Percentiles rank a stretch among this genome's conserved stretches.
Conservation (phyloP, 495 filamentous ascomycete genomes). For the Aspergillus bertholletiae region DNA sequence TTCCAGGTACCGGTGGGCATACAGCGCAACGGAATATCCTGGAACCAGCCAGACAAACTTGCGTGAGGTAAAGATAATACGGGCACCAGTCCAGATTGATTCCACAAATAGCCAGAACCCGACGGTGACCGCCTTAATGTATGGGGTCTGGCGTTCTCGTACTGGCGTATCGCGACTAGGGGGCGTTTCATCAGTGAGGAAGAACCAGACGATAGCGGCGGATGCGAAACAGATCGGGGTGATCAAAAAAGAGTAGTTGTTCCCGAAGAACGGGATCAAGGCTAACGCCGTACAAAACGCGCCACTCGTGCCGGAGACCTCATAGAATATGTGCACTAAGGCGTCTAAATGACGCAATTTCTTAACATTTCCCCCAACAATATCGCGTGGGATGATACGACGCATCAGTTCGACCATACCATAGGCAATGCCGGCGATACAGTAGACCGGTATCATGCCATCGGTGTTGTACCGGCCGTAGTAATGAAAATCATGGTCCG, state of each 20-base stretch:
- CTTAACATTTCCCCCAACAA: constrained; percentile 41
- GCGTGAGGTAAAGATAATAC: constrained; percentile 38
- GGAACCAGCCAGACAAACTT: constrained; percentile 44
- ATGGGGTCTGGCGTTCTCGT: constrained; percentile 11
- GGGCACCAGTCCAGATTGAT: constrained; percentile 35
- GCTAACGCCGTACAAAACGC: constrained; percentile 39
- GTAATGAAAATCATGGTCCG: constrained; percentile 30
- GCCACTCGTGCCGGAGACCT: constrained; percentile 38
- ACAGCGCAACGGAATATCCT: constrained; percentile 40
- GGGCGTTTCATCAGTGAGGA: constrained; percentile 32
- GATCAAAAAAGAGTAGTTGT: constrained; percentile 44
- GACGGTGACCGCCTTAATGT: constrained; percentile 21
- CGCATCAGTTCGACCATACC: constrained; percentile 47
- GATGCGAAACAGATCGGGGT: constrained; percentile 37
- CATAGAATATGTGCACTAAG: constrained; percentile 45
- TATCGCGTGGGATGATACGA: constrained; percentile 40
- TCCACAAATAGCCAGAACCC: constrained; percentile 33
- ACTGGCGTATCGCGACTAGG: constrained; percentile 9
- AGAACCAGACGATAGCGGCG: constrained; percentile 33
- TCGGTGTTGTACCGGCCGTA: constrained; percentile 41
- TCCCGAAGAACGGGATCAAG: constrained; percentile 38
- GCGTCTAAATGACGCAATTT: constrained; percentile 43
- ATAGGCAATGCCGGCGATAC: constrained; percentile 23
- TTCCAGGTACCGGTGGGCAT: constrained; percentile 45
- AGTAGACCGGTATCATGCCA: constrained; percentile 42